These are phyloP conservation scores for Septoria petroselini DNA, from an alignment of 2,329 filamentous ascomycete genomes.

Conservation along the genomic window DNA sequence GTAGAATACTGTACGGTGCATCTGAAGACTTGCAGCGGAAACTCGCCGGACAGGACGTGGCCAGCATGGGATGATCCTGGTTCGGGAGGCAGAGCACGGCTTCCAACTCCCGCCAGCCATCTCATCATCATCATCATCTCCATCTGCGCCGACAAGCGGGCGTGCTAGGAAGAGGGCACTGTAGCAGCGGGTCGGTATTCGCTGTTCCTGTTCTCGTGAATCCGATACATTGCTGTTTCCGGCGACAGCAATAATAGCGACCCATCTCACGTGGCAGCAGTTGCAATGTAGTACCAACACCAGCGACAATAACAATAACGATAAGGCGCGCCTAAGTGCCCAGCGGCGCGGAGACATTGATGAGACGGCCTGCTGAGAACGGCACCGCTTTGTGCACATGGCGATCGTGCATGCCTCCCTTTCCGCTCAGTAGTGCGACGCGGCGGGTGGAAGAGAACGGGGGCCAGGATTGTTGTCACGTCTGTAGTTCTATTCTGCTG, in stretches of 20 bases:
- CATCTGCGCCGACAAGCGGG: slow-evolving; percentile 18
- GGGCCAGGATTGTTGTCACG: slow-evolving; percentile 1
- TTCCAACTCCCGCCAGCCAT: slow-evolving; percentile 12
- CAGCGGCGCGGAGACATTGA: not conserved
- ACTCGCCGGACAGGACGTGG: slow-evolving; percentile 7
- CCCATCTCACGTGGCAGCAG: too few species aligned
- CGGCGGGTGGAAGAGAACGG: slow-evolving; percentile 15
- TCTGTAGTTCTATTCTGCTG: too few species aligned
- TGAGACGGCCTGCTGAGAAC: not conserved
- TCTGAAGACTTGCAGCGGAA: not conserved
- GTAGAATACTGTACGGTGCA: too few species aligned
- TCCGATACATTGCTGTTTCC: too few species aligned
- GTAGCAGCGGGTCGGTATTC: slow-evolving; percentile 16
- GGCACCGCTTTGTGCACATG: slow-evolving; percentile 2
- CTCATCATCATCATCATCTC: too few species aligned
- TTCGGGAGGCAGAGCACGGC: slow-evolving; percentile 1
- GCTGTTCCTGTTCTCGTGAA: not conserved
- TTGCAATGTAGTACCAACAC: not conserved
- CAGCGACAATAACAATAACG: not conserved
- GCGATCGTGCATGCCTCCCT: slow-evolving; percentile 5
- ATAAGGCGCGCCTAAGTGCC: not conserved
- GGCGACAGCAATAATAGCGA: too few species aligned
- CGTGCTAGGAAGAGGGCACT: slow-evolving; percentile 13
- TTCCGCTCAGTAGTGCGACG: slow-evolving; percentile 9
- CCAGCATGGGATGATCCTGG: slow-evolving; percentile 11